Percentiles rank a stretch among this genome's conserved stretches.
phyloP scores from a whole-genome alignment of 805 yeast genomes.

The Zygosaccharomyces rouxii region DNA sequence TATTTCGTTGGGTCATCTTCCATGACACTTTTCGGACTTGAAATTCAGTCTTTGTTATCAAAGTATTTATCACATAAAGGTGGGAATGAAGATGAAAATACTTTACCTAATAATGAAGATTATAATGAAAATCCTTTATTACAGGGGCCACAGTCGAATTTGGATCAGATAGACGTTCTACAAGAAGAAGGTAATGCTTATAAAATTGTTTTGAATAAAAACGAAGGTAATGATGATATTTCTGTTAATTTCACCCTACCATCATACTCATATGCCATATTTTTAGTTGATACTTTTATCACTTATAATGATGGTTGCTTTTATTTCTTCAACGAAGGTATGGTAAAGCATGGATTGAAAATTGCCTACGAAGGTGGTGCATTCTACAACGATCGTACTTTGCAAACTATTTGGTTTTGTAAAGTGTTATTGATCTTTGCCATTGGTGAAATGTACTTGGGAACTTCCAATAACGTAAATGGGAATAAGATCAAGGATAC shows the following conservation, averaged over 20 bases:
- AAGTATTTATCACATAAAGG: slow-evolving; percentile 24
- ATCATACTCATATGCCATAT: slow-evolving; percentile 69
- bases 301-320: slow-evolving; percentile 82
- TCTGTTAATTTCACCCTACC: slow-evolving; percentile 71
- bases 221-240: slow-evolving; percentile 40
- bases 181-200: slow-evolving; percentile 78
- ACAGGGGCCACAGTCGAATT: slow-evolving; percentile 2
- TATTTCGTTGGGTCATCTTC: slow-evolving; percentile 78
- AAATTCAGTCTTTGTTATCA: slow-evolving; percentile 63
- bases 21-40: slow-evolving; percentile 76
- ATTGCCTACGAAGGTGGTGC: slow-evolving; percentile 51
- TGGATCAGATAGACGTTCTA: slow-evolving; percentile 42
- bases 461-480: slow-evolving; percentile 59
- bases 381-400: slow-evolving; percentile 46
- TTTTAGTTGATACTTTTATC: slow-evolving; percentile 69
- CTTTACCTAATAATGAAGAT: slow-evolving; percentile 6
- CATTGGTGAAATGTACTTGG: slow-evolving; percentile 77
- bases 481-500: slow-evolving; percentile 37
- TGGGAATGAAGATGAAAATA: neutral
- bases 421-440: slow-evolving; percentile 70
- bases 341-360: slow-evolving; percentile 62
- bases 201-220: slow-evolving; percentile 60
- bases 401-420: slow-evolving; percentile 79
- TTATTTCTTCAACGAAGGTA: slow-evolving; percentile 78
- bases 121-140: neutral